Evolutionary conservation across 1,284 basidiomycete genomes (phyloP).

Genomic region (Polyporus tsugae): DNA sequence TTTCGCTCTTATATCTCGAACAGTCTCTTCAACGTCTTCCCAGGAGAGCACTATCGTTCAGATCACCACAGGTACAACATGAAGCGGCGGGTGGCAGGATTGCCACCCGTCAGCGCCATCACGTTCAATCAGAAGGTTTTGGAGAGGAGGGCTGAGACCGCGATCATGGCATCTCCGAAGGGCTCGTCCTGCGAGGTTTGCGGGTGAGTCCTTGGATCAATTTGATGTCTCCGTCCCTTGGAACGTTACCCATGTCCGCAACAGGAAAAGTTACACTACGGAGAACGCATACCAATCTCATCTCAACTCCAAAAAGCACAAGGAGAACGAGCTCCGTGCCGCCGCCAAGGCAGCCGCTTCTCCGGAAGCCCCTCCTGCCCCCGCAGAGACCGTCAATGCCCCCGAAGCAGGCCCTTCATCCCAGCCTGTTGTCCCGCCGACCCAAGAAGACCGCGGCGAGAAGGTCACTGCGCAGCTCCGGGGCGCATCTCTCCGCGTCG

Average conservation of each 20-base stretch:
- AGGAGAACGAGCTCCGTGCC: conserved; percentile 76
- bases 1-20: neutral
- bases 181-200: conserved; percentile 82
- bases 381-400: neutral
- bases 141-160: conserved; percentile 78
- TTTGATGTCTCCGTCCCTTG: conserved; percentile 3
- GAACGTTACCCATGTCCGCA: conserved; percentile 11
- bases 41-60: conserved; percentile 88
- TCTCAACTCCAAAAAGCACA: conserved; percentile 90
- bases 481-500: conserved; percentile 43
- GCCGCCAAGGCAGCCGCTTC: conserved; percentile 37
- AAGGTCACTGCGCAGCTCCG: conserved; percentile 25
- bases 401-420: conserved; percentile 25
- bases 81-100: conserved; percentile 93
- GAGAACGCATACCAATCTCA: conserved; percentile 93
- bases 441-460: conserved; percentile 9
- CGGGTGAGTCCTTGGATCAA: conserved; percentile 60
- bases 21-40: conserved; percentile 10
- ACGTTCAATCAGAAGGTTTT: conserved; percentile 94
- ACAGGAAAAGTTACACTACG: conserved; percentile 89
- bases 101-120: conserved; percentile 85
- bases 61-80: conserved; percentile 99
- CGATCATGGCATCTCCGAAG: conserved; percentile 70
- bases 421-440: neutral
- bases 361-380: conserved; percentile 13